phyloP scores from a whole-genome alignment of 2,329 filamentous ascomycete genomes.

The Alternaria infectoria region DNA sequence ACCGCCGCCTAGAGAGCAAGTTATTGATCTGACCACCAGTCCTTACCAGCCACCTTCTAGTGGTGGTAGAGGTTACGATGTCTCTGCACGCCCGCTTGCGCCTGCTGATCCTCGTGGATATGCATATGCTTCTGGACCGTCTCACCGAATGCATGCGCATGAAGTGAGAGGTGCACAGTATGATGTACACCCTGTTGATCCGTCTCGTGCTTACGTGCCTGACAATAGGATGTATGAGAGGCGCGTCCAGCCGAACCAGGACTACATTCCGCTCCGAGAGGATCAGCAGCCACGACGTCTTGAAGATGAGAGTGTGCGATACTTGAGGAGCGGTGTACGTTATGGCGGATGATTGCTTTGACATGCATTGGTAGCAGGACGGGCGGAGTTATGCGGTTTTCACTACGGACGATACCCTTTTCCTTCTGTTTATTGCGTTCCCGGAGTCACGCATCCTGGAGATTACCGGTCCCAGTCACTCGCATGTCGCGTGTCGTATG shows the following conservation, averaged over 20 bases:
- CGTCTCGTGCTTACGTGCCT: slow-evolving; percentile 18
- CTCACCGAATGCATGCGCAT: slow-evolving; percentile 18
- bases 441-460: slow-evolving; percentile 9
- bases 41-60: slow-evolving; percentile 15
- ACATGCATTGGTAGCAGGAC: slow-evolving; percentile 7
- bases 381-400: slow-evolving; percentile 22
- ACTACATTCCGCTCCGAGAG: slow-evolving; percentile 16
- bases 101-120: slow-evolving; percentile 11
- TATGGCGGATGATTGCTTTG: slow-evolving; percentile 22
- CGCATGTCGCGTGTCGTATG: neutral
- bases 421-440: slow-evolving; percentile 19
- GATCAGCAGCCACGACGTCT: slow-evolving; percentile 11
- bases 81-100: slow-evolving; percentile 8
- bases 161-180: slow-evolving; percentile 28
- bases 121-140: slow-evolving; percentile 18
- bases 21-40: slow-evolving; percentile 38
- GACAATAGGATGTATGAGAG: slow-evolving; percentile 19
- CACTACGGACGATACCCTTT: slow-evolving; percentile 35
- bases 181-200: slow-evolving; percentile 12
- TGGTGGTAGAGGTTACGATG: slow-evolving; percentile 10
- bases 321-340: slow-evolving; percentile 18
- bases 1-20: slow-evolving; percentile 18
- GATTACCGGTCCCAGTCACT: slow-evolving; percentile 3
- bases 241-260: slow-evolving; percentile 15
- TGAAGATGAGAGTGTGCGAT: slow-evolving; percentile 12